Percentiles rank a stretch among this genome's conserved stretches.
Conservation (phyloP, 208 protist genomes). For the Acanthamoeba royreba region DNA sequence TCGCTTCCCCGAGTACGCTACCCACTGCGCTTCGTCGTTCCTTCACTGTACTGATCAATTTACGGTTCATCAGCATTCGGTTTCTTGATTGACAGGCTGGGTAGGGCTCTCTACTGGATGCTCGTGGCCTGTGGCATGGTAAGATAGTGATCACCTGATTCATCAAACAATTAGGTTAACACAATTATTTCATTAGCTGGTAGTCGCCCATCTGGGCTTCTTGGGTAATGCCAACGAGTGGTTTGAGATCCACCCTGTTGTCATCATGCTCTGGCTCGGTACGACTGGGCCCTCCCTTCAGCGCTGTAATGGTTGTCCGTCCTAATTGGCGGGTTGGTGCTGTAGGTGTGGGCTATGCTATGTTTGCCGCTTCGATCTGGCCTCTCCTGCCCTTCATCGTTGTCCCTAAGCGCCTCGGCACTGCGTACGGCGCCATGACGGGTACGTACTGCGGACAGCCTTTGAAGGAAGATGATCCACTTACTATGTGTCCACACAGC, state of each 20-base stretch:
- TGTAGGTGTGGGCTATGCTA: slow-evolving; percentile 83
- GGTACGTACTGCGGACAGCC: not conserved
- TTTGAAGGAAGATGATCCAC: not conserved
- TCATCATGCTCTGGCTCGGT: slow-evolving; percentile 83
- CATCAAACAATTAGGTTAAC: no score
- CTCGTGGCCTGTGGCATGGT: slow-evolving; percentile 23
- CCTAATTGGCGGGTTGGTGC: not conserved
- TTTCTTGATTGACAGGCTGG: slow-evolving; percentile 83
- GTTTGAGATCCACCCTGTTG: slow-evolving; percentile 72
- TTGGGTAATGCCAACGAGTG: slow-evolving; percentile 61
- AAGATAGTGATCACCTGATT: not conserved
- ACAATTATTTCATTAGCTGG: not conserved
- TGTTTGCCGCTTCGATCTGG: slow-evolving; percentile 87
- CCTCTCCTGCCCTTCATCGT: slow-evolving; percentile 85
- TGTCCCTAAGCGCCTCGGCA: slow-evolving; percentile 77
- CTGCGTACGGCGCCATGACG: slow-evolving; percentile 90
- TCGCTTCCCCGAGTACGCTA: slow-evolving; percentile 72
- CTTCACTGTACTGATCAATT: not conserved
- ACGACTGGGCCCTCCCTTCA: not conserved
- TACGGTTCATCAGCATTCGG: slow-evolving; percentile 69
- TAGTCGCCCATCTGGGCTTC: slow-evolving; percentile 82
- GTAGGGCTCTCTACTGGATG: slow-evolving; percentile 79
- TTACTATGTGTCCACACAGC: not conserved
- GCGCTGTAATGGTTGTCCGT: not conserved
- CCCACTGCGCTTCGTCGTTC: not conserved